These are phyloP conservation scores for Pharus latifolius DNA, from an alignment of 176 grass and related monocot genomes.

Conservation along the genomic window DNA sequence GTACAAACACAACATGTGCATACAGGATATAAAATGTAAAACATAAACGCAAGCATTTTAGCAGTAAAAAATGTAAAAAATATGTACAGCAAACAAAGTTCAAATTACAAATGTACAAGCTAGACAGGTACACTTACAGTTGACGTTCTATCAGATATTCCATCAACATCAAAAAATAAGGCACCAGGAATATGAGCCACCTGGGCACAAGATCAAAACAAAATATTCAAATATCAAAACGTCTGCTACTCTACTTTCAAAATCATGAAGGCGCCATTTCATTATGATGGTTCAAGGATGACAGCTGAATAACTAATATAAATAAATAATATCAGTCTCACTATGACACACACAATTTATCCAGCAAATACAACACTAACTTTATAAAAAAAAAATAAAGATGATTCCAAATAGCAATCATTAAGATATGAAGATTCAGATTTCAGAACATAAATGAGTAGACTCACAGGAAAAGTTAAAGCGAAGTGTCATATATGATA, in stretches of 20 bases:
- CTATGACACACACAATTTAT: no score
- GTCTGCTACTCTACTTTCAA: background rate
- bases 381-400: no score
- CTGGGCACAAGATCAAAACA: slow-evolving; percentile 27
- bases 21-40: background rate
- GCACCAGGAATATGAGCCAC: slow-evolving; percentile 93
- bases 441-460: background rate
- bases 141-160: slow-evolving; percentile 76
- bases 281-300: background rate
- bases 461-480: background rate
- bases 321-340: no score
- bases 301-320: background rate
- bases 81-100: background rate
- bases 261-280: background rate
- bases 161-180: slow-evolving; percentile 96
- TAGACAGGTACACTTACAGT: slow-evolving; percentile 40
- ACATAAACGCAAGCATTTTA: background rate
- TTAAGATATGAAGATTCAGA: no score
- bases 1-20: no score
- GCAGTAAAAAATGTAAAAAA: background rate
- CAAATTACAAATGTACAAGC: background rate
- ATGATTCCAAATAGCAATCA: no score
- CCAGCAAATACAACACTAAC: no score
- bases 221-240: background rate
- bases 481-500: background rate